These are phyloP conservation scores for Otatea glauca DNA, from an alignment of 176 grass and related monocot genomes.

Conservation along the genomic window DNA sequence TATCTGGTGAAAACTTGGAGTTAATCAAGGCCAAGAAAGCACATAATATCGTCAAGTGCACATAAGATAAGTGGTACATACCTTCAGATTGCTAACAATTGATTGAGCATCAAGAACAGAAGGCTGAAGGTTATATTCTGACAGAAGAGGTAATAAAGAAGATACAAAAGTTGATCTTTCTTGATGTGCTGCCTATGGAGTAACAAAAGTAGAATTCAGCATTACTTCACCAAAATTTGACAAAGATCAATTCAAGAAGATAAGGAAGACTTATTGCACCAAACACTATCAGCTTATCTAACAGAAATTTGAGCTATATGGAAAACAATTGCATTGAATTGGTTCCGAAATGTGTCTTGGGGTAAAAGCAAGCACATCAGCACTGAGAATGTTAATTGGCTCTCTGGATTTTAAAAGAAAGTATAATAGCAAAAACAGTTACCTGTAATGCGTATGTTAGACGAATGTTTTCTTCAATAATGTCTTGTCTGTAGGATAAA, in stretches of 20 bases:
- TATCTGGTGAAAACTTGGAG: constrained; percentile 8
- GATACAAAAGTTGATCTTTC: constrained; percentile 93
- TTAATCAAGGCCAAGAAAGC: constrained; percentile 33
- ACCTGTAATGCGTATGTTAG: constrained; percentile 94
- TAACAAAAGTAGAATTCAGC: constrained; percentile 39
- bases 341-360: background rate
- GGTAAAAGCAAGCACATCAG: constrained; percentile 1
- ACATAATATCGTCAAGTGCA: background rate
- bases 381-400: constrained; percentile 3
- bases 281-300: background rate
- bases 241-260: constrained; percentile 14
- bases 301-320: constrained; percentile 25
- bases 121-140: constrained; percentile 82
- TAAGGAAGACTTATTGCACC: background rate
- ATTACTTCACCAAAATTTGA: constrained; percentile 29
- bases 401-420: background rate
- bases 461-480: constrained; percentile 96
- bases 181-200: constrained; percentile 82
- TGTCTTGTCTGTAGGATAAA: constrained; percentile 96
- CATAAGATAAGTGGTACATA: constrained; percentile 37
- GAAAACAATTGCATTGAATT: background rate
- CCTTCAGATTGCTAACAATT: constrained; percentile 87
- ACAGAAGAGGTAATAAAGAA: constrained; percentile 87
- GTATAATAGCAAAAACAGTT: background rate
- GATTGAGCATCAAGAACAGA: constrained; percentile 87